These are phyloP conservation scores for Fragilaria crotonensis DNA, from an alignment of 108 stramenopile species.

Conservation along the genomic window DNA sequence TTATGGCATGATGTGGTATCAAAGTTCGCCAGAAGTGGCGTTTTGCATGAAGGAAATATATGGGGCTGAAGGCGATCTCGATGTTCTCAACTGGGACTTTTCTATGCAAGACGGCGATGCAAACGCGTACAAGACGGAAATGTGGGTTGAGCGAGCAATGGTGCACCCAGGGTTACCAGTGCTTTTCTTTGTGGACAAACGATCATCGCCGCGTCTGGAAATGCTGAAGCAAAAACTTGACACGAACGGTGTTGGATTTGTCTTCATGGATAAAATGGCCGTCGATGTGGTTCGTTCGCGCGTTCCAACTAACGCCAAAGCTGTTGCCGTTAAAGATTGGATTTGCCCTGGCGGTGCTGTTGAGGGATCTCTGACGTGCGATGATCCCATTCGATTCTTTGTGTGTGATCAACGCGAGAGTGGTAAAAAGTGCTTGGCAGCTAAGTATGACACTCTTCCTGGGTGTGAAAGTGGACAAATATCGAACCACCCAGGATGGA, in stretches of 20 bases:
- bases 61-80: conserved; percentile 31
- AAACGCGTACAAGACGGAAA: no score
- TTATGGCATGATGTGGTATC: conserved; percentile 26
- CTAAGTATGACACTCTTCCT: conserved; percentile 3
- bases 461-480: conserved; percentile 19
- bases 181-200: neutral
- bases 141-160: conserved; percentile 1
- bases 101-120: neutral
- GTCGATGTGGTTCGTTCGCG: neutral
- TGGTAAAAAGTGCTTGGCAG: neutral
- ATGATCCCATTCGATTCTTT: conserved; percentile 28
- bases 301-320: neutral
- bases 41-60: conserved; percentile 32
- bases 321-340: neutral
- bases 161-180: neutral
- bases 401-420: conserved; percentile 22
- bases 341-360: conserved; percentile 17
- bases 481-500: conserved; percentile 26
- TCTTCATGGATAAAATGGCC: conserved; percentile 6
- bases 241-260: neutral
- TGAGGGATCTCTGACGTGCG: conserved; percentile 20
- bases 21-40: conserved; percentile 24
- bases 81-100: conserved; percentile 23
- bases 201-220: neutral
- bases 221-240: neutral